phyloP scores from a whole-genome alignment of 2,329 filamentous ascomycete species.

The Nothopassalora personata region DNA sequence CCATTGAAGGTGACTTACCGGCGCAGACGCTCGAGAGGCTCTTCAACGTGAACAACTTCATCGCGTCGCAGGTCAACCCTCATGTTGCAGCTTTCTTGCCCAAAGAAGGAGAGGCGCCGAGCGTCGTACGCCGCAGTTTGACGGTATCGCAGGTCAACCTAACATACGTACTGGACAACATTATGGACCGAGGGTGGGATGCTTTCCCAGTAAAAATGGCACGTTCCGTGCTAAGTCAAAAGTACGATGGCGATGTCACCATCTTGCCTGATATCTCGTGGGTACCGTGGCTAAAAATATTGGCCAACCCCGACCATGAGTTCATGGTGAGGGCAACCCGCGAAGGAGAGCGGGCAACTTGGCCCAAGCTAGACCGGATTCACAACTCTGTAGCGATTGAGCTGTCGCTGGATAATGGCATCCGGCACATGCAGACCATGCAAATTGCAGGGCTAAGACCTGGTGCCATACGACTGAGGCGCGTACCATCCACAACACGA shows the following conservation, averaged over 20 bases:
- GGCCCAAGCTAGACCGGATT: constrained; percentile 82
- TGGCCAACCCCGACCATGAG: constrained; percentile 77
- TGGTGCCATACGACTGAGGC: constrained; percentile 2
- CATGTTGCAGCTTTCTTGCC: constrained; percentile 83
- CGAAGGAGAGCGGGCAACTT: constrained; percentile 78
- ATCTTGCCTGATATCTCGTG: constrained; percentile 77
- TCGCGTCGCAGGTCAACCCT: constrained; percentile 93
- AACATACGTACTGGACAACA: constrained; percentile 14
- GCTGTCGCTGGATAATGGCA: constrained; percentile 70
- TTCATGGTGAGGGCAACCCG: constrained; percentile 79
- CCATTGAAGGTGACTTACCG: constrained; percentile 87
- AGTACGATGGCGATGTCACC: constrained; percentile 91
- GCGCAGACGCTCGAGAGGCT: constrained; percentile 86
- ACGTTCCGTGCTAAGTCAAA: constrained; percentile 73
- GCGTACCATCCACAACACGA: constrained; percentile 15
- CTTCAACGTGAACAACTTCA: constrained; percentile 98
- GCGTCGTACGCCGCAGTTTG: constrained; percentile 16
- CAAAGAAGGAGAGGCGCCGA: constrained; percentile 59
- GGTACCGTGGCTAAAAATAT: constrained; percentile 66
- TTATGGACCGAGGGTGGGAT: constrained; percentile 17
- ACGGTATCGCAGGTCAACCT: constrained; percentile 8
- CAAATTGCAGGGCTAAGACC: constrained; percentile 2
- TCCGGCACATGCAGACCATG: constrained; percentile 33
- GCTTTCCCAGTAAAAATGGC: constrained; percentile 44
- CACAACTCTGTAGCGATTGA: constrained; percentile 86